Conservation (phyloP, 164 flowering plant genomes). For the Taxillus chinensis region DNA sequence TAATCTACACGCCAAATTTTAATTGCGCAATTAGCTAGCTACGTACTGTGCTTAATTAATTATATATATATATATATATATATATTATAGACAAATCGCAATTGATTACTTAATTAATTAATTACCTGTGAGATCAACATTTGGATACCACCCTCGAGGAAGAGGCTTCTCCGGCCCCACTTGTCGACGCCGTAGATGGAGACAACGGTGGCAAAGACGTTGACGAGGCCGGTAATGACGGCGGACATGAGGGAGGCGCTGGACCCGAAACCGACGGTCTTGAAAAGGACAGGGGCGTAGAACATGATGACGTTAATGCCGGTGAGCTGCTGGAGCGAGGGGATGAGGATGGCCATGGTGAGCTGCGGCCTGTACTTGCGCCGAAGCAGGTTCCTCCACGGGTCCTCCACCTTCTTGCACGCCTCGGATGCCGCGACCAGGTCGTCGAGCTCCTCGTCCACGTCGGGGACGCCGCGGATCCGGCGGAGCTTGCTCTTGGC, state of each 20-base stretch:
- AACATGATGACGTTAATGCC: slow-evolving; percentile 85
- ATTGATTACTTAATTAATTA: no score
- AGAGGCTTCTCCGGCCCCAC: slow-evolving; percentile 56
- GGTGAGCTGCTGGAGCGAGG: slow-evolving; percentile 71
- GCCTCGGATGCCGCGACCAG: slow-evolving; percentile 61
- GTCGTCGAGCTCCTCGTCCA: slow-evolving; percentile 58
- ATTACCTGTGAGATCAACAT: slow-evolving; percentile 72
- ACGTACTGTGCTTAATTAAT: no score
- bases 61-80: no score
- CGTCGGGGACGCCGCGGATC: slow-evolving; percentile 47
- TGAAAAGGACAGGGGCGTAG: slow-evolving; percentile 72
- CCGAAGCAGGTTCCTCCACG: slow-evolving; percentile 51
- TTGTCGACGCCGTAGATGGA: slow-evolving; percentile 61
- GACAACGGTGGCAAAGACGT: slow-evolving; percentile 49
- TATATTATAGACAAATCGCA: no score
- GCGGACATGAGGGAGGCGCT: slow-evolving; percentile 69
- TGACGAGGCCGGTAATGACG: slow-evolving; percentile 61
- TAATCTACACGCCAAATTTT: slow-evolving; percentile 20
- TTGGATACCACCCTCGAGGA: slow-evolving; percentile 67
- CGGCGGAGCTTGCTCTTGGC: slow-evolving; percentile 31
- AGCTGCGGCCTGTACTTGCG: slow-evolving; percentile 66
- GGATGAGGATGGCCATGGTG: slow-evolving; percentile 54
- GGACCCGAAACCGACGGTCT: slow-evolving; percentile 52
- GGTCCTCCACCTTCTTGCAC: slow-evolving; percentile 46
- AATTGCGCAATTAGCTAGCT: background rate